Base-by-base conservation (phyloP, 208 protist genomes). In the Wallacemonas rigidus region DNA sequence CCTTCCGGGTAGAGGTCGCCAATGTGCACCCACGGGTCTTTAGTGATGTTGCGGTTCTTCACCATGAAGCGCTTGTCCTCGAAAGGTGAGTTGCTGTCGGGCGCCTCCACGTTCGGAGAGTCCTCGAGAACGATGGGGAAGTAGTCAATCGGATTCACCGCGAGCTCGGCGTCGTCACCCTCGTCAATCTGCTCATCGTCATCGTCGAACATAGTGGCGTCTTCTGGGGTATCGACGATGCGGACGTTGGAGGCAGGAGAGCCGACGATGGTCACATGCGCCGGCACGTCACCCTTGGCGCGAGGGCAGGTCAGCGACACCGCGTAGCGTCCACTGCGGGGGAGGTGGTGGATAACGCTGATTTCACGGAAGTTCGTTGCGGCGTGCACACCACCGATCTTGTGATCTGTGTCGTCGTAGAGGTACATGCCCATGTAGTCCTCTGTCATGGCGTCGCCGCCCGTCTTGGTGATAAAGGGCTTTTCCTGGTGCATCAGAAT, bases 301-400 rank as follows among this genome's bases (percentile, higher is more conserved):
- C 79, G 78, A 3, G 81, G 85, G 74, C 81, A 90, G 35, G 85
- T 87, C 40, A 82, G 64, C 39, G 76, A 87, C 15, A 90, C 61
- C 2, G 85, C 85, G 54, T 86, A 87, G 26, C 79, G 77, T 35
- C 81, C 85, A 62, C 75, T 77, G 47, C 55, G 55, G 15, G 77
- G 75, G 11, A 90, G 74, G 36, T 83, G 79, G 56, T 83, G 70
- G 38, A 85, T 75, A 50, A 90, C 67, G 53, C 81, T 80, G 15
- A 72, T 85, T 47, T 90, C 85, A 54, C 85, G 77, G 73, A 81
- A 90, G 73, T 90, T 90, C 2, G 81, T 90, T 14, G 85, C 85
- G 41, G 76, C 73, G 41, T 80, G 75, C 9, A 85, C 75, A 48
- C 77, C 79, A 43, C 70, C 60, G 9, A 90, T 81, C 56, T 81